These are phyloP conservation scores for Colletotrichum zoysiae DNA, from an alignment of 2,329 filamentous ascomycete genomes.

Conservation along the genomic window DNA sequence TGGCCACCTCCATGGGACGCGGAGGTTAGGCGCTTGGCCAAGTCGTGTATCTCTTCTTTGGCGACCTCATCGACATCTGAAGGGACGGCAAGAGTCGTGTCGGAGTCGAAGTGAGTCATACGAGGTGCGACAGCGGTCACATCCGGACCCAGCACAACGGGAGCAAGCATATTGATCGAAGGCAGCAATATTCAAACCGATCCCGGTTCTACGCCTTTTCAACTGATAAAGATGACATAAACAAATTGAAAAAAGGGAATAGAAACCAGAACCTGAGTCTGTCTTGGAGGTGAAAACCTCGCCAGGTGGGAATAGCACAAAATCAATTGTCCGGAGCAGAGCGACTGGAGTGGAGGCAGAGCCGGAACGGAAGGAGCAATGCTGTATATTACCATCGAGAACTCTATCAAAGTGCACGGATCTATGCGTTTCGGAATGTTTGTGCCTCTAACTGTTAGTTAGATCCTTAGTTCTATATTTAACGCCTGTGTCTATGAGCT, in stretches of 20 bases:
- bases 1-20: constrained; percentile 42
- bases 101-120: not conserved
- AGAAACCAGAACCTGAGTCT: not conserved
- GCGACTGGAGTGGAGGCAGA: no score
- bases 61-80: not conserved
- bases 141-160: constrained; percentile 10
- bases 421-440: no score
- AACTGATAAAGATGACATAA: not conserved
- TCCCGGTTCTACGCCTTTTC: not conserved
- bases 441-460: no score
- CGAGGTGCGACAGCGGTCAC: no score
- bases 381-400: no score
- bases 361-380: no score
- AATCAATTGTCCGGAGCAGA: not conserved
- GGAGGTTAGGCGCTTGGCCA: constrained; percentile 47
- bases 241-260: not conserved
- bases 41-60: constrained; percentile 45
- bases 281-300: not conserved
- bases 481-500: no score
- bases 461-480: no score
- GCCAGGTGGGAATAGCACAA: not conserved
- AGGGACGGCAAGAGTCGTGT: not conserved
- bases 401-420: no score
- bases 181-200: no score
- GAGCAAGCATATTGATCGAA: constrained; percentile 10